Base-by-base conservation (phyloP, 192 early-diverging fungal genomes). In the Gonapodya prolifera region DNA sequence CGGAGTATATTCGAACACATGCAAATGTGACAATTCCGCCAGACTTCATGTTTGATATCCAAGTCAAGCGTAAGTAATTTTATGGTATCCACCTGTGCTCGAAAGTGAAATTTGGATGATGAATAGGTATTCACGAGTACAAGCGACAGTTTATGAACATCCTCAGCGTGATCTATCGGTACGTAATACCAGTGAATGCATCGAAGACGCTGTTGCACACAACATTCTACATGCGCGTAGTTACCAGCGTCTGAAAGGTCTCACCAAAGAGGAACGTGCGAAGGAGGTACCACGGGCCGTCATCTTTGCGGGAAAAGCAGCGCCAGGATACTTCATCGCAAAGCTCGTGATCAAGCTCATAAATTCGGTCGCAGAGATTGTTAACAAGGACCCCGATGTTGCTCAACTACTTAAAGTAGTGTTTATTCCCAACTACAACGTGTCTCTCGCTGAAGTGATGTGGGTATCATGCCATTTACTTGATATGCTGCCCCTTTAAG, bases 61-160 rank as follows among this genome's bases (percentile, higher is more conserved):
- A 96, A 83, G 84, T 85, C 69, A 23, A 76, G 69, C 34, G 69
- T 34, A n/a, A 75, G 80, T 34, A 76, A 69, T 23, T 23, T 16
- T 83, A 17, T n/a, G 70, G 45, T 83, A 33, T 75, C 0, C 33
- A 1, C 2, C 17, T 81, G 16, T 34, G 29, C n/a, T 13, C 74
- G 30, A 35, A 81, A 28, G 77, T 28, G 33, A 33, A 33, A 28
- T 13, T 1, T 34, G 76, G 0, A 69, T 34, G 34, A 34, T 28
- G 30, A 23, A 99, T 97, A 87, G 93, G 97, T 85, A 93, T 98
- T 79, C 97, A 99, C 83, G 97, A 98, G 86, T 99, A 98, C 86
- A 98, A 99, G 88, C 92, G 97, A 78, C 97, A 99, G 89, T 95
- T 95, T 83, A 94, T 99, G 93, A 99, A 99, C 85, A 97, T 99